phyloP scores from a whole-genome alignment of 2,329 filamentous ascomycete species.

The Fusarium virguliforme region DNA sequence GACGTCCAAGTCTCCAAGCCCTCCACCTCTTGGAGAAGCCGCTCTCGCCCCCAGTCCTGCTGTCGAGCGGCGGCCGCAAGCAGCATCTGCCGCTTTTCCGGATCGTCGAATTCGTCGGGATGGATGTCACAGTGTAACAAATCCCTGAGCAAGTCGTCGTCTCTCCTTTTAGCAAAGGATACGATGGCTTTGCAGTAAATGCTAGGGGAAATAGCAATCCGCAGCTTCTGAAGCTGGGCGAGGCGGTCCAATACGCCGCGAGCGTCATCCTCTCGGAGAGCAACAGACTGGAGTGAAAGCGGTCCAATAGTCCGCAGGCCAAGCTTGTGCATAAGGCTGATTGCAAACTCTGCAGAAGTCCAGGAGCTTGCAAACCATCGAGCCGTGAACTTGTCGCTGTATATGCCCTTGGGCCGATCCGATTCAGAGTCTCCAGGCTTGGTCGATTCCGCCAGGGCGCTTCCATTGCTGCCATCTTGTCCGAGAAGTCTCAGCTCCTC shows the following conservation, averaged over 20 bases:
- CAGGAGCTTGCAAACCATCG: conserved; percentile 83
- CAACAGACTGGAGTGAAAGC: conserved; percentile 83
- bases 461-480: conserved; percentile 1
- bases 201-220: conserved; percentile 74
- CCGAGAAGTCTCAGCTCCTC: conserved; percentile 55
- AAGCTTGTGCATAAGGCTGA: conserved; percentile 79
- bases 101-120: conserved; percentile 70
- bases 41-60: conserved; percentile 60
- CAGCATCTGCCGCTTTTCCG: conserved; percentile 59
- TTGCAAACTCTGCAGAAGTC: conserved; percentile 80
- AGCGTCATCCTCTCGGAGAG: conserved; percentile 72
- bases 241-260: conserved; percentile 73
- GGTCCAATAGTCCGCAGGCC: conserved; percentile 82
- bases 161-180: conserved; percentile 72
- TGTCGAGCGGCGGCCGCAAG: conserved; percentile 52
- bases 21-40: conserved; percentile 63
- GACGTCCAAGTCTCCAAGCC: conserved; percentile 24
- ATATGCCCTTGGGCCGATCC: conserved; percentile 40
- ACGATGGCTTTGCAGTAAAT: conserved; percentile 77
- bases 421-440: background rate
- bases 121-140: conserved; percentile 68
- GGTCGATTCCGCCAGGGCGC: background rate
- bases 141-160: conserved; percentile 65
- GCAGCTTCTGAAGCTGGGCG: conserved; percentile 71
- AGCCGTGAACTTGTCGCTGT: conserved; percentile 75